These are phyloP conservation scores for Colletotrichum sp. DNA, from an alignment of 2,329 filamentous ascomycete genomes.

Conservation along the genomic window DNA sequence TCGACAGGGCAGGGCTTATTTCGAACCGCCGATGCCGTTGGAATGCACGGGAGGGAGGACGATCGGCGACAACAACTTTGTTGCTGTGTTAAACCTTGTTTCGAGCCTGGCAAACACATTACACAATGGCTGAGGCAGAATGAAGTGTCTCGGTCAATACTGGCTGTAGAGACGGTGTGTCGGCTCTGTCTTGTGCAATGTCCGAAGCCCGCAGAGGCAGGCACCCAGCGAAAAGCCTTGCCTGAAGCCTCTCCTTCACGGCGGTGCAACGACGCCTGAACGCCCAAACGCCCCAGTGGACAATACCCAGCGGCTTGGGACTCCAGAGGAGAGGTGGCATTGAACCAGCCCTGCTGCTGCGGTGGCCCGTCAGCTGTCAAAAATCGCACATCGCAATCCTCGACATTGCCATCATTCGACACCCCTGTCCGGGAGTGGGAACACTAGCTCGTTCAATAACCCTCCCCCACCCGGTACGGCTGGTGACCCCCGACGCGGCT, in stretches of 20 bases:
- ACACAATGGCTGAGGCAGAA: neutral
- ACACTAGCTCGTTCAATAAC: neutral
- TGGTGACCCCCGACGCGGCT: neutral
- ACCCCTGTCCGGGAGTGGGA: slow-evolving; percentile 4
- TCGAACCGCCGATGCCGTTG: neutral
- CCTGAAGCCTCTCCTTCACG: neutral
- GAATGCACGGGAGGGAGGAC: neutral
- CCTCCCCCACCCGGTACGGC: neutral
- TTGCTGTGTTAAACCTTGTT: slow-evolving; percentile 1
- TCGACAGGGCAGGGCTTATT: neutral
- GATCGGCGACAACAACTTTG: neutral
- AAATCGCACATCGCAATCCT: slow-evolving; percentile 8
- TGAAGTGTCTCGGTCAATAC: slow-evolving; percentile 4
- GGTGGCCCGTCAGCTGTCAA: neutral
- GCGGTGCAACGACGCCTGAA: neutral
- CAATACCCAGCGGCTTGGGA: neutral
- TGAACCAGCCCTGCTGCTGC: neutral
- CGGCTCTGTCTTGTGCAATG: neutral
- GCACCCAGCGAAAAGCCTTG: neutral
- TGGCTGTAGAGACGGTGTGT: neutral
- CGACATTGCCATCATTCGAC: neutral
- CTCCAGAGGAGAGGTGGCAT: neutral
- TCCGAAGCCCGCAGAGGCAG: neutral
- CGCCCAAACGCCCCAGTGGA: neutral
- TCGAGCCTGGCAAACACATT: neutral